Evolutionary conservation across 2,329 filamentous ascomycete species (phyloP).

Genomic region (Scedosporium dehoogii): DNA sequence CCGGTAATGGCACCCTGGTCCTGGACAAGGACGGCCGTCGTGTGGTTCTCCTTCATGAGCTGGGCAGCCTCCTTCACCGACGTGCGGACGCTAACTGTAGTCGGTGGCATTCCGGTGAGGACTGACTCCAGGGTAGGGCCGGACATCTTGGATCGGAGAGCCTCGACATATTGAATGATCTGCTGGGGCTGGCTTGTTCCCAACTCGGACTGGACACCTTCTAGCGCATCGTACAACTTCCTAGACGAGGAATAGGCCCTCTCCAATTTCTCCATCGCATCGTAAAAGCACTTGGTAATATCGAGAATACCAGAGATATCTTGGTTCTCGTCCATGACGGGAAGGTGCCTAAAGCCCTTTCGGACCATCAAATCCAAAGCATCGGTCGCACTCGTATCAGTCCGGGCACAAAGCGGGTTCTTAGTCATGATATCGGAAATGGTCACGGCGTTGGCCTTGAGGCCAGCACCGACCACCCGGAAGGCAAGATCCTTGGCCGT

Average conservation of each 20-base stretch:
- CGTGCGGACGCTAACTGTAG: constrained; percentile 89
- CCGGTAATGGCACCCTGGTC: constrained; percentile 96
- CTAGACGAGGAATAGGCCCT: constrained; percentile 96
- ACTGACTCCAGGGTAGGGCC: constrained; percentile 93
- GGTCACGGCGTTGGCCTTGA: constrained; percentile 81
- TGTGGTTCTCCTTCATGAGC: constrained; percentile 98
- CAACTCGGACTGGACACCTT: constrained; percentile 94
- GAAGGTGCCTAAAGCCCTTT: constrained; percentile 94
- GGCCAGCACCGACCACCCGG: constrained; percentile 82
- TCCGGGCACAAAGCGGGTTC: constrained; percentile 94
- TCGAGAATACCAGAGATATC: constrained; percentile 97
- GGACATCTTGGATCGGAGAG: constrained; percentile 91
- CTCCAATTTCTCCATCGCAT: constrained; percentile 99
- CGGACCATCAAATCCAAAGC: constrained; percentile 95
- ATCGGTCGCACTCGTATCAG: constrained; percentile 95
- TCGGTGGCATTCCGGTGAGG: constrained; percentile 81
- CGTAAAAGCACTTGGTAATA: constrained; percentile 99
- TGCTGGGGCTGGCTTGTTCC: constrained; percentile 94
- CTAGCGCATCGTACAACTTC: constrained; percentile 92
- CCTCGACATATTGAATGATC: constrained; percentile 98
- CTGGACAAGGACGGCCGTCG: constrained; percentile 89
- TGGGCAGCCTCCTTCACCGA: constrained; percentile 92
- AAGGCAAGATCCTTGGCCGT: constrained; percentile 98
- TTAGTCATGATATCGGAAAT: constrained; percentile 99
- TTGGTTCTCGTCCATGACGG: constrained; percentile 99